Evolutionary conservation across 2,329 filamentous ascomycete species (phyloP).

Genomic region (Nigrospora oryzae): DNA sequence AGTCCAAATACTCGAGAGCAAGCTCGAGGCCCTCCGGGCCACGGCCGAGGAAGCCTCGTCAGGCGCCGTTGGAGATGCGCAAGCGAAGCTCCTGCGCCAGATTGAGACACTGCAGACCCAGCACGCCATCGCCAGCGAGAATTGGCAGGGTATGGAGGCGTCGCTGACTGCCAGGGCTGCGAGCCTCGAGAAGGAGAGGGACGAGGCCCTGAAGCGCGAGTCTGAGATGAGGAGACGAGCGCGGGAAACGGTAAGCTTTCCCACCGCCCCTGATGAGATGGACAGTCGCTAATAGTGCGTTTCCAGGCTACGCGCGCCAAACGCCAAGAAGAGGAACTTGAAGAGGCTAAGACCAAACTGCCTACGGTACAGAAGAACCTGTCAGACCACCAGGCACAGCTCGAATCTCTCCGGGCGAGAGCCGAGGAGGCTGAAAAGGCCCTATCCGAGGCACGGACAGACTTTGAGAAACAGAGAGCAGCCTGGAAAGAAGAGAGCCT

Average conservation of each 20-base stretch:
- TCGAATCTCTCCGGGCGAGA: conserved; percentile 55
- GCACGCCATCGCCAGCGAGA: conserved; percentile 87
- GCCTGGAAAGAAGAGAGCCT: conserved; percentile 28
- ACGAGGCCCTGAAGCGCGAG: conserved; percentile 77
- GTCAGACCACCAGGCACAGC: conserved; percentile 46
- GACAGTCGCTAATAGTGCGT: conserved; percentile 15
- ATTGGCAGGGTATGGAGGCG: conserved; percentile 94
- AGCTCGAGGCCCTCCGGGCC: conserved; percentile 78
- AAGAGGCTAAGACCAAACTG: conserved; percentile 57
- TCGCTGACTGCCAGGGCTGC: conserved; percentile 71
- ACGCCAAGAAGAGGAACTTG: conserved; percentile 74
- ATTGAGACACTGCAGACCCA: conserved; percentile 94
- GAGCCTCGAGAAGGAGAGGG: conserved; percentile 79
- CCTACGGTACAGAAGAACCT: conserved; percentile 58
- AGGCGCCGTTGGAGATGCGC: conserved; percentile 70
- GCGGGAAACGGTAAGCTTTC: conserved; percentile 65
- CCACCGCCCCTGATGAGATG: not conserved
- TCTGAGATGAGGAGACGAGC: conserved; percentile 83
- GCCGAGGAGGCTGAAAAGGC: conserved; percentile 58
- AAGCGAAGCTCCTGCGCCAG: conserved; percentile 84
- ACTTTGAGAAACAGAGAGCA: conserved; percentile 40
- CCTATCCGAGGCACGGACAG: conserved; percentile 43
- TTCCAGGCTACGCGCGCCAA: conserved; percentile 53
- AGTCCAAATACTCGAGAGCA: conserved; percentile 69
- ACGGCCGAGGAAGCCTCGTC: conserved; percentile 86